These are phyloP conservation scores for Entelexis paramagnoliae DNA, from an alignment of 1,139 yeast species.

Conservation along the genomic window DNA sequence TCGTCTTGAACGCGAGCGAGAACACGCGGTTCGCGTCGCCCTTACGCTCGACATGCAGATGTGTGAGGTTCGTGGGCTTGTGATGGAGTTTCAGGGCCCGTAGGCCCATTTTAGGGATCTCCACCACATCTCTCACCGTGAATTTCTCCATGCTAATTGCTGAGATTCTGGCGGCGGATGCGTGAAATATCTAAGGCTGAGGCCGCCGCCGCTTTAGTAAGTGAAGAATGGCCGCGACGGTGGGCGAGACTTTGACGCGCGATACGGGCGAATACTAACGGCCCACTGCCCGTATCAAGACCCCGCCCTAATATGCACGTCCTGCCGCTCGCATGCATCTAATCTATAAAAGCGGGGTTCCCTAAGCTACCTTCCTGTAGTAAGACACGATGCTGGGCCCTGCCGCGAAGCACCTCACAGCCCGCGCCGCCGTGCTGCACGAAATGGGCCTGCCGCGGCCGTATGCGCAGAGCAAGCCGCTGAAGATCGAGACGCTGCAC, in stretches of 20 bases:
- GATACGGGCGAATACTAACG: too few species aligned
- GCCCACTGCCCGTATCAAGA: not conserved
- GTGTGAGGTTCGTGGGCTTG: slow-evolving; percentile 59
- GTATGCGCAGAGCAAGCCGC: slow-evolving; percentile 18
- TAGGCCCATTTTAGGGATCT: slow-evolving; percentile 72
- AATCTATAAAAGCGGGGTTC: not conserved
- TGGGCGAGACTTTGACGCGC: too few species aligned
- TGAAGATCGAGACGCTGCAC: slow-evolving; percentile 14
- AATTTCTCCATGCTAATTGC: slow-evolving; percentile 19
- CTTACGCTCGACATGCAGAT: slow-evolving; percentile 66
- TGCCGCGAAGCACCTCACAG: not conserved
- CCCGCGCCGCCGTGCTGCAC: slow-evolving; percentile 18
- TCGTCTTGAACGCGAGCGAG: slow-evolving; percentile 82
- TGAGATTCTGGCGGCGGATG: too few species aligned
- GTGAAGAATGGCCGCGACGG: not conserved
- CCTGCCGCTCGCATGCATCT: not conserved
- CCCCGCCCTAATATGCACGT: not conserved
- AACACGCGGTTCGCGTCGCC: slow-evolving; percentile 74
- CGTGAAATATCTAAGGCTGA: not conserved
- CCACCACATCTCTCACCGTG: slow-evolving; percentile 44
- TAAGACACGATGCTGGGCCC: not conserved
- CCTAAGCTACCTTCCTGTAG: not conserved
- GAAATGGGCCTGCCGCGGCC: slow-evolving; percentile 21
- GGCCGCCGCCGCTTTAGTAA: not conserved
- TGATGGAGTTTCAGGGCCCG: slow-evolving; percentile 70